Evolutionary conservation across 1,139 yeast genomes (phyloP), one percentile per base, ranked within the genome.

Genomic region (Magnusiomyces paraingens): DNA sequence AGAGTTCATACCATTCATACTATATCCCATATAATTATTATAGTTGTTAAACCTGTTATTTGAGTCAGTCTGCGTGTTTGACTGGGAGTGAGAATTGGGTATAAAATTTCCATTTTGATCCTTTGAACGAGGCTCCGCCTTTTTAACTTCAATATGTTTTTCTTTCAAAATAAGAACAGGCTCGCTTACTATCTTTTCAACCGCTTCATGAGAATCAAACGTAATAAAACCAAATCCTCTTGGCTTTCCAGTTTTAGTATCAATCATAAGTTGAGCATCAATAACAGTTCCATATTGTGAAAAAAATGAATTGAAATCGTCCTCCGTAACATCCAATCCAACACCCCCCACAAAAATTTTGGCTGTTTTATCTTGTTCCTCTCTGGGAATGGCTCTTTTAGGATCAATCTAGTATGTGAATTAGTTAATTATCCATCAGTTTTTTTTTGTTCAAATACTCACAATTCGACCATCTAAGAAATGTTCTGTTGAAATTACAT

Each of bases 151-250:
- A 81, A 93, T 89, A 49, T 89, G 83, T 70, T 86, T 88, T 52
- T 95, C 96, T 68, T 90, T 90, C 61, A 90, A 83, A 55, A 85
- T 82, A 60, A 90, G 79, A 66, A 83, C 88, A 71, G 87, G 86
- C 69, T 85, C 86, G 56, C 84, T 87, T 57, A 95, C 86, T 56
- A 90, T 96, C 64, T 84, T 79, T 66, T 93, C 99, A 47, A 93
- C 98, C 12, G 98, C 98, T 52, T 86, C 93, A 39, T 96, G 96
- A 29, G 95, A 82, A 66, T 93, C 99, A 70, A 86, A 93, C 10
- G 99, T 93, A 60, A 93, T 93, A 71, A 93, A 93, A 0, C 99
- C 99, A 70, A 93, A 93, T 32, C 99, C 99, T 74, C 99, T 81
- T 2, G 98, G 91, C 67, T 96, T 82, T 57, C 99, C 99, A 6